Percentiles rank a stretch among this genome's conserved stretches.
Evolutionary conservation across 2,329 filamentous ascomycete genomes (phyloP).

Genomic region (Nemania serpens): DNA sequence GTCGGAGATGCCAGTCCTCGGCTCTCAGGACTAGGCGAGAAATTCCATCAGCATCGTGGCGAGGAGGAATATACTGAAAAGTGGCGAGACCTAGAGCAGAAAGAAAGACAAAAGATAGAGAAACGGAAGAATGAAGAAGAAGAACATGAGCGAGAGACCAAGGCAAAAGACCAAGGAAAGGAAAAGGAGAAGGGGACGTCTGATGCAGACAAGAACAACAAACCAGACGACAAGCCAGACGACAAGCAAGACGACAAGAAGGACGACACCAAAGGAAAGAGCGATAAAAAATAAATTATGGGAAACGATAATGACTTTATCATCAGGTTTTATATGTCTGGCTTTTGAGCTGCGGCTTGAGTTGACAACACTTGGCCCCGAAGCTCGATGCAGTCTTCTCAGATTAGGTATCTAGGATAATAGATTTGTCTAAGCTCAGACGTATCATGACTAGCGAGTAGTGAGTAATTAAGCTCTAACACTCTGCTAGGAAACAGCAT

Average conservation of each 20-base stretch:
- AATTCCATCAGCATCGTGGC: slow-evolving; percentile 45
- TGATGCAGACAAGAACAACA: background rate
- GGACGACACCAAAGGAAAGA: background rate
- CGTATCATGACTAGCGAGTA: too few species aligned
- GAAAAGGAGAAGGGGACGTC: background rate
- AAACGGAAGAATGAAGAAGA: slow-evolving; percentile 41
- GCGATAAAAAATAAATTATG: slow-evolving; percentile 1
- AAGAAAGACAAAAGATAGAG: slow-evolving; percentile 41
- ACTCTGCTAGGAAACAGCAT: too few species aligned
- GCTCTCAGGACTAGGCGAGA: slow-evolving; percentile 46
- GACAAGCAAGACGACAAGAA: background rate
- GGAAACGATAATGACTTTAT: slow-evolving; percentile 9
- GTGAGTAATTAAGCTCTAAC: too few species aligned
- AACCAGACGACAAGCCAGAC: background rate
- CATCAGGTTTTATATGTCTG: background rate
- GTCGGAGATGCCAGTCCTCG: slow-evolving; percentile 54
- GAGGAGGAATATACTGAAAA: slow-evolving; percentile 46
- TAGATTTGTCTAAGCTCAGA: too few species aligned
- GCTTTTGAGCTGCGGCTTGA: background rate
- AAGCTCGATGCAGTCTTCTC: too few species aligned
- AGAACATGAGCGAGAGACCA: slow-evolving; percentile 15
- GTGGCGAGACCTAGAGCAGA: slow-evolving; percentile 49
- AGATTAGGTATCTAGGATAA: too few species aligned
- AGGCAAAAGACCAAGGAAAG: background rate
- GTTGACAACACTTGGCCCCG: too few species aligned